Percentiles rank a stretch among this genome's conserved stretches.
Evolutionary conservation across 768 basidiomycete genomes (phyloP).

Genomic region (Imleria badia): DNA sequence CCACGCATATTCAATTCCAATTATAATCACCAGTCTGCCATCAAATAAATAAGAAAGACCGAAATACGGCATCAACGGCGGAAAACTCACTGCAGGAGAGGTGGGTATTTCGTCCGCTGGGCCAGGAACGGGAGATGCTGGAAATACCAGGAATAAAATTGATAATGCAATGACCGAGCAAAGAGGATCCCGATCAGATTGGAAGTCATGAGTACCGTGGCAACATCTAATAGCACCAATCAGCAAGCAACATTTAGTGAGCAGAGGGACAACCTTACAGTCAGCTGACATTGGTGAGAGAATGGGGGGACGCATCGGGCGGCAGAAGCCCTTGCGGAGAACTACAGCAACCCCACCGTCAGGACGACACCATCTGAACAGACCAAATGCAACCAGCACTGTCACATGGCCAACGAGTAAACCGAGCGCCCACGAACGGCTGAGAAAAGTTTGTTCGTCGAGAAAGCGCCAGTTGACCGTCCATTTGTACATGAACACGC

Average conservation of each 20-base stretch:
- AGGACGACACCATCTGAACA: slow-evolving; percentile 70
- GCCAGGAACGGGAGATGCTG: slow-evolving; percentile 84
- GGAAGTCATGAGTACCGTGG: slow-evolving; percentile 82
- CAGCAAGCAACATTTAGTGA: slow-evolving; percentile 10
- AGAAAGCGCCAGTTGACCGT: slow-evolving; percentile 98
- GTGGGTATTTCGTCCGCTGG: slow-evolving; percentile 70
- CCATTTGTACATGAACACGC: slow-evolving; percentile 93
- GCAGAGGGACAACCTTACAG: slow-evolving; percentile 46
- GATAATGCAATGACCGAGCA: slow-evolving; percentile 94
- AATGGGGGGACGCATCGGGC: slow-evolving; percentile 51
- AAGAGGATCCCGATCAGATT: slow-evolving; percentile 91
- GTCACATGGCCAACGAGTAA: slow-evolving; percentile 68
- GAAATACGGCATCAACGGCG: background rate
- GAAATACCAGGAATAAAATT: slow-evolving; percentile 98
- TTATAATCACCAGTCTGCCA: slow-evolving; percentile 57
- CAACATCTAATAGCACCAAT: slow-evolving; percentile 54
- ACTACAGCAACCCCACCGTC: slow-evolving; percentile 68
- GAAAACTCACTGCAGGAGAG: slow-evolving; percentile 54
- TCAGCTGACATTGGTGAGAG: slow-evolving; percentile 51
- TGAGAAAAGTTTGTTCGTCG: slow-evolving; percentile 72
- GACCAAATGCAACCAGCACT: slow-evolving; percentile 62
- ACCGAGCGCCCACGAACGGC: slow-evolving; percentile 52
- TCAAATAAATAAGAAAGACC: background rate
- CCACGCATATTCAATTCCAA: slow-evolving; percentile 81
- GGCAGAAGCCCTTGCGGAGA: slow-evolving; percentile 51